These are phyloP conservation scores for Phytophthora chlamydospora DNA, from an alignment of 352 stramenopile species.

Conservation along the genomic window DNA sequence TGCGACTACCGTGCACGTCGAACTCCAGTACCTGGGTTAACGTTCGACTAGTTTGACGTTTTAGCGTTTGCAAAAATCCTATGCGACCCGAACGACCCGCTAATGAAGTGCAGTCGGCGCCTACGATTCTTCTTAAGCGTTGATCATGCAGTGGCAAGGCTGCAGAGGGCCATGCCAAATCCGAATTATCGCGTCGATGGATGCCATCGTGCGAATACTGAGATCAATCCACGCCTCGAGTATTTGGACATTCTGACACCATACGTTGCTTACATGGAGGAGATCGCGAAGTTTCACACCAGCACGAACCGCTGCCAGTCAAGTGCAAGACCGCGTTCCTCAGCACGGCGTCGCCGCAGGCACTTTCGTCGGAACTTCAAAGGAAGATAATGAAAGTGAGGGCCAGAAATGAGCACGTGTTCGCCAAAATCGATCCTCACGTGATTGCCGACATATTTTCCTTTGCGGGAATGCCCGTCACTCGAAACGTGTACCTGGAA, in stretches of 20 bases:
- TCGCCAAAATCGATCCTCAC: too few relatives aligned
- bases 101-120: background rate
- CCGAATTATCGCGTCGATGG: too few relatives aligned
- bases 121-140: background rate
- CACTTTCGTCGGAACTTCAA: too few relatives aligned
- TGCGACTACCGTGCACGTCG: slow-evolving; percentile 7
- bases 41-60: background rate
- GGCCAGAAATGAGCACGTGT: too few relatives aligned
- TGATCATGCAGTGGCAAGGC: too few relatives aligned
- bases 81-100: slow-evolving; percentile 2
- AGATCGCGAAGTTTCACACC: slow-evolving; percentile 5
- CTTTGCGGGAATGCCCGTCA: too few relatives aligned
- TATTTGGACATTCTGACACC: background rate
- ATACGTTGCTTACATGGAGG: background rate
- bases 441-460: too few relatives aligned
- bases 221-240: background rate
- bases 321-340: background rate
- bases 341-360: background rate
- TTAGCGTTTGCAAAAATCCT: background rate
- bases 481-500: too few relatives aligned
- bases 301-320: background rate
- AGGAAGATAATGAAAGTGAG: too few relatives aligned
- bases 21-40: background rate
- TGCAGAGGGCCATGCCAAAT: too few relatives aligned
- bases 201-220: slow-evolving; percentile 3